Evolutionary conservation across 148 eudicot species (phyloP), one percentile per base, ranked within the genome.

Genomic region (Chenopodium suecicum): DNA sequence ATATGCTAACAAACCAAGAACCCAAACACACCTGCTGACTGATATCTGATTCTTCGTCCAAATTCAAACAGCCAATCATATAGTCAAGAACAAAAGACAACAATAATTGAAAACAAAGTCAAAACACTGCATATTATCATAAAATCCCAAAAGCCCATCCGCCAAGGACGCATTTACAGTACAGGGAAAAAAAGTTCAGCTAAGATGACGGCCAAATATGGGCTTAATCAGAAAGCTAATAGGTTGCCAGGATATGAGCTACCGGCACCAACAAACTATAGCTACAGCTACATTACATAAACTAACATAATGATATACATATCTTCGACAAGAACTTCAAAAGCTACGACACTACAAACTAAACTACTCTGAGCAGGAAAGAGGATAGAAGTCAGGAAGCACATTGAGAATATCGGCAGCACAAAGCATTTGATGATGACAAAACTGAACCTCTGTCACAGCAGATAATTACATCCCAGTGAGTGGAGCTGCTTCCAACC

Each of bases 251-350:
- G 4, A 60, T 41, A 32, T 58, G 47, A 16, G 60, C 79, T 72
- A 73, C 58, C 12, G 10, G 32, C 58, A 32, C 83, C 72, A 64
- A 70, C 62, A 20, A 50, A 63, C 54, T 13, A 50, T 14, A 50
- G 54, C 75, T 77, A 72, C 78, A 63, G 70, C 81, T 81, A 81
- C 77, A 76, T 23, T 71, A 84, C 86, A 79, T 9, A 72, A 76
- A 75, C 19, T 32, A 44, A 83, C 83, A 77, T 48, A 67, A 48
- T 47, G 34, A 73, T 73, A 78, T 78, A 46, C 78, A 83, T 11
- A 74, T 72, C 73, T 64, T 76, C 6, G 70, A 64, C 78, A 69
- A 69, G 60, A 56, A 27, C 63, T 34, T 67, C 77, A 23, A 76
- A 62, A 56, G 81, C 46, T 52, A 63, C n/a, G 77, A 25, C 41